Base-by-base conservation (phyloP, 2,329 filamentous ascomycete species). In the Cercospora janseana region DNA sequence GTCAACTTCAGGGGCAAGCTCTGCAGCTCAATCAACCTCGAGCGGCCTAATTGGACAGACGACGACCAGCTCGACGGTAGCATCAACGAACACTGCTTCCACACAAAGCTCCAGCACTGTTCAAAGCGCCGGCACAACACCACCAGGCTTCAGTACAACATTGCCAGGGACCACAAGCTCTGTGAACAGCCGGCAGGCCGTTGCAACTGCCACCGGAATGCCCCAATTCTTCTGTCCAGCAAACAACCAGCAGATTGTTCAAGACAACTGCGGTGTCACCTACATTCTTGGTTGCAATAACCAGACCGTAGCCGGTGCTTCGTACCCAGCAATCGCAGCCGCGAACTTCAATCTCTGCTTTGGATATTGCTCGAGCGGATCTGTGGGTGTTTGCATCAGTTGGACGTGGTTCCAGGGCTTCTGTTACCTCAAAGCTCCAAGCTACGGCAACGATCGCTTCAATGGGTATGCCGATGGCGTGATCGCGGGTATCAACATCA, bases 251-350 rank as follows among this genome's bases (percentile, higher is more conserved):
- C 46, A 48, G n/a, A 41, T 48, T 10, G 26, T 48, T 8, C 46
- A 48, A 16, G 46, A 48, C 23, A 48, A 48, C 9, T 48, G 46
- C 15, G 46, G 46, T 16, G 46, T 48, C 15, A 41, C 29, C 35
- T 48, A 48, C 24, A 40, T 48, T 12, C n/a, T 48, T 8, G 46
- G 46, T 16, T 48, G 46, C 16, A 26, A 31, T 13, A 40, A 40
- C 6, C 34, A 48, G 8, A 41, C 34, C 6, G n/a, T 24, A 7
- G 13, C 46, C 3, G 26, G 13, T 7, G 34, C 23, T 7, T 5
- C 6, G 15, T 20, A n/a, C 24, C 7, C 9, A 10, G n/a, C 5
- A 5, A 21, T 29, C 23, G n/a, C 10, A 5, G 46, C 34, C 6
- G 6, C n/a, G 2, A 31, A 23, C 2, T 48, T 48, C 34, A 48